These are phyloP conservation scores for Rhizopus stolonifer DNA, from an alignment of 371 early-diverging fungal species.

Conservation along the genomic window DNA sequence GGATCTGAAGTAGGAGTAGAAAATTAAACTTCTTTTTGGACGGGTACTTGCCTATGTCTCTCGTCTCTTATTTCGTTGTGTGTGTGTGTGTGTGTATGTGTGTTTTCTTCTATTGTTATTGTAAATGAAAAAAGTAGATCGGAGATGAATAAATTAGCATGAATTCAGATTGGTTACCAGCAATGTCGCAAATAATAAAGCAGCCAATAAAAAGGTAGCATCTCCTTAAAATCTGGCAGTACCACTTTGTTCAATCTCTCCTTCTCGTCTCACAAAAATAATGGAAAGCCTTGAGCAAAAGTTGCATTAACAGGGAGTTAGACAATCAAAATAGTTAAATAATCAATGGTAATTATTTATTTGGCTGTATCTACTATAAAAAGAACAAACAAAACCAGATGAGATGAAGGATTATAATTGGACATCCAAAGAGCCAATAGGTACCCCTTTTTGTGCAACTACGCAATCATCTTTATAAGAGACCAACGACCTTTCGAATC, in stretches of 20 bases:
- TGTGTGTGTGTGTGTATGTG: too few relatives aligned
- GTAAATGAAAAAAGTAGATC: background rate
- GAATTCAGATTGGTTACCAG: background rate
- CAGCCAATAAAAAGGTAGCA: too few relatives aligned
- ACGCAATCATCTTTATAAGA: conserved; percentile 2
- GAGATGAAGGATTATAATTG: conserved; percentile 15
- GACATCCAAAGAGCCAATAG: conserved; percentile 9
- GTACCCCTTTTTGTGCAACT: conserved; percentile 4
- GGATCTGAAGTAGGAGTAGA: background rate
- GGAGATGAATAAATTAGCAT: conserved; percentile 6
- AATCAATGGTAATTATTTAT: too few relatives aligned
- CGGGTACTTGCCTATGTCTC: too few relatives aligned
- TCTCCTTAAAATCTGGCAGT: background rate
- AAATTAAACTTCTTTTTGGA: background rate
- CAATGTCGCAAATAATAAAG: background rate
- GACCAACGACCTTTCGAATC: background rate
- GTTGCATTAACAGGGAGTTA: too few relatives aligned
- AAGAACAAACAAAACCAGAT: conserved; percentile 4
- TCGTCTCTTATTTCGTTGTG: background rate
- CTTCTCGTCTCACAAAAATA: background rate
- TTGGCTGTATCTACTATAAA: background rate
- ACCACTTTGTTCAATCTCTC: background rate
- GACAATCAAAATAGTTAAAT: too few relatives aligned
- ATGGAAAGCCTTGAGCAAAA: too few relatives aligned
- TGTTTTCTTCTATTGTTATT: background rate